Evolutionary conservation across 2,329 filamentous ascomycete species (phyloP).

Genomic region (Trichoderma harzianum): DNA sequence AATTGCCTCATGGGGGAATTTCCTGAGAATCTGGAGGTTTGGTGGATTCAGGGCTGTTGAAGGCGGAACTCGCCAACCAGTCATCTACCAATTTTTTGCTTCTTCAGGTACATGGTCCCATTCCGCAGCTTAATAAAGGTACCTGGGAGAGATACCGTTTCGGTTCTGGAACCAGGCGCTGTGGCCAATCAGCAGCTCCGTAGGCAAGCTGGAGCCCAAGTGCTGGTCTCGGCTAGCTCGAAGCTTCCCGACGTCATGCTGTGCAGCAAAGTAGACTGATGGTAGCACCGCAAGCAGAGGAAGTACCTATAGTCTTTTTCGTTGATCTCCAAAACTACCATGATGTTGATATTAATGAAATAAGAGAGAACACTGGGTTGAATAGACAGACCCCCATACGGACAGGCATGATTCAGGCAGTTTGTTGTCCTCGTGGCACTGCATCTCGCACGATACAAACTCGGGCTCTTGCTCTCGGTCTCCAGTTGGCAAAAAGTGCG

Average conservation of each 20-base stretch:
- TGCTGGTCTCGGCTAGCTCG: background rate
- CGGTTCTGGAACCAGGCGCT: background rate
- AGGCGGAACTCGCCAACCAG: background rate
- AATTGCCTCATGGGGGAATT: background rate
- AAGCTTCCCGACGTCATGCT: background rate
- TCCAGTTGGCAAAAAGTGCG: slow-evolving; percentile 6
- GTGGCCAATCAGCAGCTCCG: background rate
- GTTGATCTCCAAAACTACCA: background rate
- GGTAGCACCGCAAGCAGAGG: background rate
- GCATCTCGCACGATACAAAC: background rate
- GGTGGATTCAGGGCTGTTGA: background rate
- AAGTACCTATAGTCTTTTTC: background rate
- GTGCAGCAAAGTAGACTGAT: background rate
- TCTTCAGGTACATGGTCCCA: background rate
- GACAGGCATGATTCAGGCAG: background rate
- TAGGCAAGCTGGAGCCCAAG: background rate
- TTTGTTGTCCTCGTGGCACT: background rate
- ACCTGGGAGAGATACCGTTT: background rate
- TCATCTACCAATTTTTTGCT: background rate
- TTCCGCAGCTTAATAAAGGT: background rate
- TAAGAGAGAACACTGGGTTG: background rate
- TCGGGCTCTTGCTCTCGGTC: background rate
- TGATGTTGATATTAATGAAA: background rate
- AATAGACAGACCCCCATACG: background rate
- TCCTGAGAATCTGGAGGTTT: background rate